phyloP scores from a whole-genome alignment of 257 asterid genomes.

The Solanum lycopersicoides region DNA sequence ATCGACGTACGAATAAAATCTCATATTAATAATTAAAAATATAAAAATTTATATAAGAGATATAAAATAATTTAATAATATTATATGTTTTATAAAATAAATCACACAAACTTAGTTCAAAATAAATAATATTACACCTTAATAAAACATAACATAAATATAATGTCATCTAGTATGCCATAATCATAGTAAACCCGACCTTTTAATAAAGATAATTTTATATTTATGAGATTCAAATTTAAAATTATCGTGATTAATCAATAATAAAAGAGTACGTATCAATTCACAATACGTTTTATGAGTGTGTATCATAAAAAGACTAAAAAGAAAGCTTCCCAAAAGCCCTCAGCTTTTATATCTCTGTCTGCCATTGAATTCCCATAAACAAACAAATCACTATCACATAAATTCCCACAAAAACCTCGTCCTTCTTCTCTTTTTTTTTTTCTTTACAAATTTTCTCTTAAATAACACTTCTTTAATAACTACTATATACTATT shows the following conservation, averaged over 20 bases:
- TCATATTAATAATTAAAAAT: no score
- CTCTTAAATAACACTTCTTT: background rate
- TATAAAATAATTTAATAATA: no score
- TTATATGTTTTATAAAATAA: background rate
- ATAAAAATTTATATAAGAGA: no score
- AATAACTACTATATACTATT: background rate
- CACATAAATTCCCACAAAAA: conserved; percentile 11
- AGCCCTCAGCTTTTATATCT: conserved; percentile 48
- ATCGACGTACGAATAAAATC: no score
- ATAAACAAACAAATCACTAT: conserved; percentile 21
- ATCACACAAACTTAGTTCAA: no score
- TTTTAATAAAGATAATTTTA: no score
- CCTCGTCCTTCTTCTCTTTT: conserved; percentile 15
- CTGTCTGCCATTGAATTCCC: conserved; percentile 70
- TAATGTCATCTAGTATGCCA: no score
- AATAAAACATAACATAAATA: no score
- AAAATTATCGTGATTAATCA: rapidly evolving
- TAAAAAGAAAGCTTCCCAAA: conserved; percentile 29
- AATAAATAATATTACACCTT: no score
- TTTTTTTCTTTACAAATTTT: background rate
- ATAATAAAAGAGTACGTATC: rapidly evolving
- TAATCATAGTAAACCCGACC: no score
- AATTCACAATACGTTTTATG: no score
- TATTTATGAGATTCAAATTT: no score
- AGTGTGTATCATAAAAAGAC: conserved; percentile 29